phyloP scores from a whole-genome alignment of 2,329 filamentous ascomycete species.

The Alternaria infectoria region DNA sequence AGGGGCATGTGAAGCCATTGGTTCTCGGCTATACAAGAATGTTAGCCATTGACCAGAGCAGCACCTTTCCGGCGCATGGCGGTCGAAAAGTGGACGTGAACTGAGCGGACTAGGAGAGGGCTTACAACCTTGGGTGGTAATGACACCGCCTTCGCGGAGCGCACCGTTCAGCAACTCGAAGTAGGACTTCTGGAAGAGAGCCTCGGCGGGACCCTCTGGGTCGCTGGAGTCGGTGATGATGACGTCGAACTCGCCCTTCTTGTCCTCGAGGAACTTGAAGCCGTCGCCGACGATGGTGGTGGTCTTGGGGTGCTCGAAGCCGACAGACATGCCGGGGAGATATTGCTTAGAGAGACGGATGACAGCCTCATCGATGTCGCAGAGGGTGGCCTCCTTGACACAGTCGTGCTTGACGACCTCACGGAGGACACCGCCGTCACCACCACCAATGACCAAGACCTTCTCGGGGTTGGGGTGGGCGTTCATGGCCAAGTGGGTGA shows the following conservation, averaged over 20 bases:
- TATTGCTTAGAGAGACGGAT: constrained; percentile 98
- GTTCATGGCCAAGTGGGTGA: constrained; percentile 97
- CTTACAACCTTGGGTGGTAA: constrained; percentile 99
- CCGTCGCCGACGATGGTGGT: constrained; percentile 94
- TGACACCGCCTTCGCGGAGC: constrained; percentile 93
- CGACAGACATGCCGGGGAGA: constrained; percentile 90
- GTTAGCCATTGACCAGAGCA: constrained; percentile 32
- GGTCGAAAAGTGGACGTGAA: constrained; percentile 20
- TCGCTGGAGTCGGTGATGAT: constrained; percentile 99
- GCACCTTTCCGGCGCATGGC: constrained; percentile 23
- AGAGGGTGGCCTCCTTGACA: constrained; percentile 94
- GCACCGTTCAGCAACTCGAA: constrained; percentile 92
- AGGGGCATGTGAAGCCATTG: constrained; percentile 97
- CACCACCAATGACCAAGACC: constrained; percentile 96
- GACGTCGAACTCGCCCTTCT: constrained; percentile 97
- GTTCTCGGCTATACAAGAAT: constrained; percentile 78
- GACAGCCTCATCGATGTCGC: constrained; percentile 99
- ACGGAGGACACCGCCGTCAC: constrained; percentile 95
- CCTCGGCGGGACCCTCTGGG: constrained; percentile 94
- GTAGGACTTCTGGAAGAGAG: constrained; percentile 98
- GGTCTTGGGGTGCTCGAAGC: constrained; percentile 92
- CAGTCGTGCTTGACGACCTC: constrained; percentile 99
- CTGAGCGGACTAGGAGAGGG: constrained; percentile 61
- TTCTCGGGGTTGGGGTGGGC: constrained; percentile 98
- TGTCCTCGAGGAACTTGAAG: constrained; percentile 97